These are phyloP conservation scores for Plasmodium knowlesi DNA, from an alignment of 169 alveolate genomes.

Conservation along the genomic window DNA sequence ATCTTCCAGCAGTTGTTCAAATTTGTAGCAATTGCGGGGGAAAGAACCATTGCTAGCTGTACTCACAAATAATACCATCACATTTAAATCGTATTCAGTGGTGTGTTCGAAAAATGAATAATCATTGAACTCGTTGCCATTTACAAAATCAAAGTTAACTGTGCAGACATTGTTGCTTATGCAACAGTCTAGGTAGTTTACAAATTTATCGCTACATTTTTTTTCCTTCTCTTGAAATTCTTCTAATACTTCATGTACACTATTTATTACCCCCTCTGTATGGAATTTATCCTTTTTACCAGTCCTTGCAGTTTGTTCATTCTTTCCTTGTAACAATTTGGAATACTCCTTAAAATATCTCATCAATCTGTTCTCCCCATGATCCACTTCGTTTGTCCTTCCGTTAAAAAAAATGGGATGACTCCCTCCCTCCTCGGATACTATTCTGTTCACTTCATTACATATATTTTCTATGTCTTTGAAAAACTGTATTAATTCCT, in stretches of 20 bases:
- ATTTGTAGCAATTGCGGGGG: conserved; percentile 43
- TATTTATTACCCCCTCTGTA: not conserved
- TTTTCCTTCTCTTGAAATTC: not conserved
- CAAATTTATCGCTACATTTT: conserved; percentile 2
- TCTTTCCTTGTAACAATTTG: not conserved
- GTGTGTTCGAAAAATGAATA: conserved; percentile 20
- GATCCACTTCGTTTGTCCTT: not conserved
- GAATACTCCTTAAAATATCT: not conserved
- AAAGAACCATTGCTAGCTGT: conserved; percentile 59
- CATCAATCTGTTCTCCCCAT: not conserved
- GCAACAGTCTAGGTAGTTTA: not conserved
- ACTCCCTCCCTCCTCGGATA: not conserved
- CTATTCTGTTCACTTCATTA: conserved; percentile 16
- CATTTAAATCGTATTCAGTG: conserved; percentile 41
- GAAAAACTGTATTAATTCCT: conserved; percentile 51
- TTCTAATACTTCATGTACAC: not conserved
- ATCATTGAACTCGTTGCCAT: conserved; percentile 41
- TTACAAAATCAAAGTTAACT: conserved; percentile 13
- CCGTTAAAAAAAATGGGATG: not conserved
- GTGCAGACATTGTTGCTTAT: conserved; percentile 5
- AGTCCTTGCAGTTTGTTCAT: not conserved
- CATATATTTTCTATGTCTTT: conserved; percentile 4
- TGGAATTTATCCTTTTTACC: not conserved
- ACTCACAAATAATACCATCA: conserved; percentile 41
- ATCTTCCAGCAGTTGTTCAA: conserved; percentile 36